A percentile compares a stretch with the other conserved stretches of the same genome.
These are phyloP conservation scores for Arthrobotrys conoides DNA, from an alignment of 2,329 filamentous ascomycete species.

Conservation along the genomic window DNA sequence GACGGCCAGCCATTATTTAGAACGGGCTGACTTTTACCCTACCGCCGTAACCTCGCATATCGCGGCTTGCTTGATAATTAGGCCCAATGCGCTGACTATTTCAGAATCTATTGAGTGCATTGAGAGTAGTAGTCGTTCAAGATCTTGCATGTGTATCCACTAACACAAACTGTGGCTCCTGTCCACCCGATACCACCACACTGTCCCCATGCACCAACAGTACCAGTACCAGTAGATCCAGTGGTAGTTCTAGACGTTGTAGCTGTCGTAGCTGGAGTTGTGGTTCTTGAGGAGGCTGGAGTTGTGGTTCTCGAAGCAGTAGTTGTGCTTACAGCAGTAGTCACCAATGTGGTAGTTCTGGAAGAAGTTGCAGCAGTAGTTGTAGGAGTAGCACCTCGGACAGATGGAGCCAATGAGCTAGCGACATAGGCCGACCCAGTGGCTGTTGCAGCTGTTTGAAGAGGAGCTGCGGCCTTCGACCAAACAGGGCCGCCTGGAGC, in stretches of 20 bases:
- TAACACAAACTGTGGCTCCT: conserved; percentile 64
- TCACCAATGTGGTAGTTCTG: conserved; percentile 15
- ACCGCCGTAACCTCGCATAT: not conserved
- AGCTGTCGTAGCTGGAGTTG: conserved; percentile 14
- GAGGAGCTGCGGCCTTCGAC: conserved; percentile 64
- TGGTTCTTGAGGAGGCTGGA: conserved; percentile 21
- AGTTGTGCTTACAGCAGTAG: conserved; percentile 19
- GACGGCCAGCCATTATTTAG: not conserved
- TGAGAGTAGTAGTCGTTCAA: conserved; percentile 62
- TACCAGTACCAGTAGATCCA: not conserved
- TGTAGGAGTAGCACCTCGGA: conserved; percentile 21
- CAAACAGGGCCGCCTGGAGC: conserved; percentile 66
- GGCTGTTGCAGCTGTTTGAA: conserved; percentile 47
- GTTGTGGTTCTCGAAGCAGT: conserved; percentile 7
- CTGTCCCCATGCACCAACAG: conserved; percentile 33
- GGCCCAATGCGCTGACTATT: too few species aligned
- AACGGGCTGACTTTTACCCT: not conserved
- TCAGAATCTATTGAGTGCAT: conserved; percentile 46
- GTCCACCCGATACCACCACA: conserved; percentile 64
- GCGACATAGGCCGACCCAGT: conserved; percentile 31
- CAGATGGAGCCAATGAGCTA: conserved; percentile 39
- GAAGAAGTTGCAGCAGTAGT: not conserved
- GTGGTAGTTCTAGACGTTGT: conserved; percentile 43
- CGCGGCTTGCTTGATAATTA: not conserved
- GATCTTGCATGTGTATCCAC: conserved; percentile 64